Conservation (phyloP, 169 alveolate species). For the Cytauxzoon felis region DNA sequence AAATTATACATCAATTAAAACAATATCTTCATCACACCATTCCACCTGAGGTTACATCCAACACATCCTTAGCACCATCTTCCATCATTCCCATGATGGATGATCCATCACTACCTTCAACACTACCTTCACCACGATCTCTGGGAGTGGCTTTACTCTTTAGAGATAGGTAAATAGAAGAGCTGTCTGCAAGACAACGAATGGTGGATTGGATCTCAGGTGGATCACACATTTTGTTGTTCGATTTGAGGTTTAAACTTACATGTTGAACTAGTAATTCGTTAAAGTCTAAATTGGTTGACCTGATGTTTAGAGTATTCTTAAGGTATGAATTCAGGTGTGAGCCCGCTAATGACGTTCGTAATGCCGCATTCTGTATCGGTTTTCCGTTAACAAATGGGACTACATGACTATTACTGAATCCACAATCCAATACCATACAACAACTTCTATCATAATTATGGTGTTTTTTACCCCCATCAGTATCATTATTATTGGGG, state of each 20-base stretch:
- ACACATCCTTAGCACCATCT: no score
- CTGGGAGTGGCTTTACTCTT: no score
- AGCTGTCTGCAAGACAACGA: no score
- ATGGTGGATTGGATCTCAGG: no score
- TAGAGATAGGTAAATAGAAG: no score
- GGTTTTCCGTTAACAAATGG: constrained; percentile 76
- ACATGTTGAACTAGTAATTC: constrained; percentile 80
- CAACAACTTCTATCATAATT: constrained; percentile 65
- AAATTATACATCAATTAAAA: not conserved
- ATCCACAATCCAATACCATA: constrained; percentile 81
- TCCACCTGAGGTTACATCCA: no score
- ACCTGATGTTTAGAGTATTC: constrained; percentile 70
- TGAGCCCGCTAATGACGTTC: constrained; percentile 74
- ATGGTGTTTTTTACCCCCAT: not conserved
- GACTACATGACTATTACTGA: constrained; percentile 71
- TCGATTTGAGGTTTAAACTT: not conserved
- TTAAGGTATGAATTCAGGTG: constrained; percentile 75
- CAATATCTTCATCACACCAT: no score
- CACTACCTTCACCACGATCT: no score
- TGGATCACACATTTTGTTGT: no score
- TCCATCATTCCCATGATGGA: no score
- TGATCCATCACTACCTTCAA: no score
- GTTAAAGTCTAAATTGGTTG: constrained; percentile 76
- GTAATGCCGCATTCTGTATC: constrained; percentile 75
- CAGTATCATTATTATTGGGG: not conserved